These are phyloP conservation scores for Phaeomoniella chlamydospora DNA, from an alignment of 2,329 filamentous ascomycete species.

Conservation along the genomic window DNA sequence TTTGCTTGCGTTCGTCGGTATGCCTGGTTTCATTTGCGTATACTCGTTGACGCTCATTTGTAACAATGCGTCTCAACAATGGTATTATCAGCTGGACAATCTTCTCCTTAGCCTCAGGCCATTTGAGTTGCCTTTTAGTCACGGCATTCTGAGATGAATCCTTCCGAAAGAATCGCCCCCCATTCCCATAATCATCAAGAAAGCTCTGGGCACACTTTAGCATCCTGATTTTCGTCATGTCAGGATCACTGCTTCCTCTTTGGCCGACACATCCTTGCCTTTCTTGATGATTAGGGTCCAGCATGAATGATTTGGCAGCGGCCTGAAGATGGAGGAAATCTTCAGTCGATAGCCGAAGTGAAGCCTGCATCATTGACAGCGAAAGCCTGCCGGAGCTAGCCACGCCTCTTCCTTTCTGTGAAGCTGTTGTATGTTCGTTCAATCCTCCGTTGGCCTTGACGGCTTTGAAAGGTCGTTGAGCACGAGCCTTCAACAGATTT, in stretches of 20 bases:
- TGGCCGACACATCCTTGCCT: conserved; percentile 43
- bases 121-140: conserved; percentile 27
- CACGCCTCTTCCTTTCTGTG: not conserved
- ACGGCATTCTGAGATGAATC: conserved; percentile 26
- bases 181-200: conserved; percentile 33
- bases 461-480: not conserved
- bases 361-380: conserved; percentile 42
- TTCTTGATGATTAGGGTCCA: conserved; percentile 38
- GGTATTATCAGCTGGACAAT: conserved; percentile 44
- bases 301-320: conserved; percentile 42
- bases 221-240: conserved; percentile 41
- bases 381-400: conserved; percentile 30
- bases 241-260: conserved; percentile 37
- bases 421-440: too few relatives aligned
- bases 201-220: conserved; percentile 43
- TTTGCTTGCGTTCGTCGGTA: conserved; percentile 22
- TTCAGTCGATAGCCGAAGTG: conserved; percentile 40
- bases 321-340: conserved; percentile 41
- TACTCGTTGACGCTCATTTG: conserved; percentile 42
- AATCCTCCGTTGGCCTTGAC: too few relatives aligned
- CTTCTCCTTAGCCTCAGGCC: conserved; percentile 39
- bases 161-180: conserved; percentile 36
- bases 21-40: conserved; percentile 42
- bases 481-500: not conserved
- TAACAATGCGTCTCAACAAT: conserved; percentile 42